phyloP scores from a whole-genome alignment of 2,329 filamentous ascomycete species.

The Pseudogymnoascus sp. region DNA sequence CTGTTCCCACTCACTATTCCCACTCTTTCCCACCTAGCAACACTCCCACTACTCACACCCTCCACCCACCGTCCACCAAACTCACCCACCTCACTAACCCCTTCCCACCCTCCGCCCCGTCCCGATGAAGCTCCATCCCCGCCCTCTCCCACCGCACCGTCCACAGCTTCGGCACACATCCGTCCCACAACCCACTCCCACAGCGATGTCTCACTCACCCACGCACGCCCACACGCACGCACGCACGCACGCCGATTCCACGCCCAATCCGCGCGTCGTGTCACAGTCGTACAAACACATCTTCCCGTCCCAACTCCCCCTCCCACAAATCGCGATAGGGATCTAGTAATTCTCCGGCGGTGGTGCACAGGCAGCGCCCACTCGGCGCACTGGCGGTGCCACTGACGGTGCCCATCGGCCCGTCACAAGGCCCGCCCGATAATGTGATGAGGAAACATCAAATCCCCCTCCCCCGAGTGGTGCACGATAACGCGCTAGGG shows the following conservation, averaged over 20 bases:
- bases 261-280: neutral
- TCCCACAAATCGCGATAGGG: too few relatives aligned
- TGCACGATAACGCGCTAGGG: neutral
- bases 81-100: neutral
- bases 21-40: neutral
- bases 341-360: too few relatives aligned
- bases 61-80: neutral
- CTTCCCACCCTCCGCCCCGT: neutral
- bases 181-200: neutral
- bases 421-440: neutral
- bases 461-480: neutral
- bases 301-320: neutral
- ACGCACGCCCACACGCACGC: neutral
- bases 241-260: neutral
- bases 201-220: neutral
- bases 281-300: neutral
- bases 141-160: neutral
- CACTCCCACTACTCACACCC: neutral
- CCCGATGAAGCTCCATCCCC: slow-evolving; percentile 1
- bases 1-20: neutral
- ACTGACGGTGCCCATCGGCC: neutral
- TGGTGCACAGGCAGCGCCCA: too few relatives aligned
- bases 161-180: neutral
- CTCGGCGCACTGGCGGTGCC: too few relatives aligned
- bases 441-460: neutral